Percentiles rank a stretch among this genome's conserved stretches.
These are phyloP conservation scores for Pythium myriotylum DNA, from an alignment of 352 stramenopile species.

Conservation along the genomic window DNA sequence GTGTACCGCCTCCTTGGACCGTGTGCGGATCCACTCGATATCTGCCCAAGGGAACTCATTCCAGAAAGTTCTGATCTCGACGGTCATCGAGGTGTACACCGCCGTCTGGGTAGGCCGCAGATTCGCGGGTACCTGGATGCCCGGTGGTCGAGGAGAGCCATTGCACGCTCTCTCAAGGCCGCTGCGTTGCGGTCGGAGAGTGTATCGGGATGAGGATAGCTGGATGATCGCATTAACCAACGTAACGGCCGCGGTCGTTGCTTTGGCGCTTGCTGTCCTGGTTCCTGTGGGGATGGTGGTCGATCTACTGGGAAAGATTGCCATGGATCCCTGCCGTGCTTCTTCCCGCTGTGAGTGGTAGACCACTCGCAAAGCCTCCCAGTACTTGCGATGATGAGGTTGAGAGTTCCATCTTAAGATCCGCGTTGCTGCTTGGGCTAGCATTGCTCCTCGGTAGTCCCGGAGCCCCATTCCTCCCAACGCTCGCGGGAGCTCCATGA, in stretches of 20 bases:
- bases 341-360: no score
- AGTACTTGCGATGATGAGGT: not conserved
- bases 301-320: no score
- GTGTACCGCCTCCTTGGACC: not conserved
- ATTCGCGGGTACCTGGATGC: no score
- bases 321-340: no score
- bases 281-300: no score
- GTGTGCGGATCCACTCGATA: not conserved
- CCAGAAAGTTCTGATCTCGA: conserved; percentile 2
- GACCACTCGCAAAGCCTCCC: not conserved
- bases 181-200: no score
- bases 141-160: not conserved
- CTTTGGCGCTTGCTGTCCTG: no score
- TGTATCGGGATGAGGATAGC: no score
- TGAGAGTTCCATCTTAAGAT: not conserved
- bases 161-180: no score
- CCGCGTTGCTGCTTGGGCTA: not conserved
- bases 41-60: not conserved
- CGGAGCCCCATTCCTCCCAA: not conserved
- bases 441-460: not conserved
- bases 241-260: no score
- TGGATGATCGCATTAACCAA: no score
- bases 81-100: not conserved
- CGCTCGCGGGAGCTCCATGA: not conserved
- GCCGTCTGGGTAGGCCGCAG: no score